Percentiles rank a stretch among this genome's conserved stretches.
Conservation (phyloP, 129 eudicot genomes). For the Saussurea involucrata region DNA sequence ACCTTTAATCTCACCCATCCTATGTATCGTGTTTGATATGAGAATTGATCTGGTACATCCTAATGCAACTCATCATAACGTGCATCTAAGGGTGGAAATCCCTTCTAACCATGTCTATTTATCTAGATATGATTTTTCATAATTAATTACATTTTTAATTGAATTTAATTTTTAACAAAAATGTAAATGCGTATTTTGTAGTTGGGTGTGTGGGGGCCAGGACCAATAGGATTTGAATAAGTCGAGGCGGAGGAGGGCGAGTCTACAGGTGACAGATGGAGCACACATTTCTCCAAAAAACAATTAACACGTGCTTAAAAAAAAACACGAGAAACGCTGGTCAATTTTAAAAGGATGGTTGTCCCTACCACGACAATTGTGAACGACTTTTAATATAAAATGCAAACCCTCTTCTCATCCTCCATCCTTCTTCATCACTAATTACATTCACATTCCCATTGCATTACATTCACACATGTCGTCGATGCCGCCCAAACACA, state of each 20-base stretch:
- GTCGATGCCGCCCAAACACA: conserved; percentile 23
- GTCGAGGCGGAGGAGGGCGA: background rate
- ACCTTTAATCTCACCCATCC: too few species aligned
- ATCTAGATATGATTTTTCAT: too few species aligned
- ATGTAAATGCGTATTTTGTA: background rate
- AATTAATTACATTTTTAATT: too few species aligned
- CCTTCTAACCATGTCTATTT: too few species aligned
- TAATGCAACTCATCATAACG: too few species aligned
- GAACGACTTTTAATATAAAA: conserved; percentile 12
- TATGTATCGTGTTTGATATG: too few species aligned
- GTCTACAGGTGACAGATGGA: background rate
- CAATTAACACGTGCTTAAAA: conserved; percentile 39
- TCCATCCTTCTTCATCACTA: background rate
- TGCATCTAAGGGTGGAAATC: too few species aligned
- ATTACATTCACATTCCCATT: background rate
- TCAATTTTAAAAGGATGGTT: background rate
- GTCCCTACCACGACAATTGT: conserved; percentile 26
- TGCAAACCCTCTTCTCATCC: background rate
- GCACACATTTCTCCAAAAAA: background rate
- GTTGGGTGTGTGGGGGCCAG: background rate
- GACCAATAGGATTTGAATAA: background rate
- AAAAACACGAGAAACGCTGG: background rate
- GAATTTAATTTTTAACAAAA: too few species aligned
- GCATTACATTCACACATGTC: conserved; percentile 28
- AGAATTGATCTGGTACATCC: too few species aligned